Evolutionary conservation across 2,329 filamentous ascomycete genomes (phyloP).

Genomic region (Xylaria digitata): DNA sequence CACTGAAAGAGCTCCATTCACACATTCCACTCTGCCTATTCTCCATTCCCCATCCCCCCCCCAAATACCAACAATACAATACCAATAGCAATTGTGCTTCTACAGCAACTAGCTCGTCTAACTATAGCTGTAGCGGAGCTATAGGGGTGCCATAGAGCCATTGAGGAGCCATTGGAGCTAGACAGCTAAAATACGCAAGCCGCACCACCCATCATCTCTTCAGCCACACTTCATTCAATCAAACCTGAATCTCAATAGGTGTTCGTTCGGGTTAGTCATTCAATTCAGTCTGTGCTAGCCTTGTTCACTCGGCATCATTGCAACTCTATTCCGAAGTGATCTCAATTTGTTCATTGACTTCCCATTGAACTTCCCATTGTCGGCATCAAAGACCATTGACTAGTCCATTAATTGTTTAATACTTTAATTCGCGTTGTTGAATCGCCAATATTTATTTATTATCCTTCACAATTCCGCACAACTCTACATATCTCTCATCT

Average conservation of each 20-base stretch:
- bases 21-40: too few species aligned
- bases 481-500: neutral
- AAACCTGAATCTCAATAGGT: neutral
- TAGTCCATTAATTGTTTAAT: slow-evolving; percentile 15
- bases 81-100: neutral
- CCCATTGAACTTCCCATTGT: slow-evolving; percentile 5
- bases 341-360: neutral
- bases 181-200: neutral
- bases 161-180: too few species aligned
- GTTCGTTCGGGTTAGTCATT: slow-evolving; percentile 6
- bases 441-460: neutral
- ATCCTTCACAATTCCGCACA: neutral
- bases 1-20: neutral
- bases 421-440: slow-evolving; percentile 12
- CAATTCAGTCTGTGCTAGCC: neutral
- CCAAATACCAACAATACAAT: neutral
- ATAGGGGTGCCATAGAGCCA: too few species aligned
- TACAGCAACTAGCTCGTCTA: neutral
- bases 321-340: neutral
- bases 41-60: too few species aligned
- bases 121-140: too few species aligned
- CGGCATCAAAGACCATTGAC: neutral
- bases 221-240: slow-evolving; percentile 26
- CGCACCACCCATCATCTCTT: slow-evolving; percentile 10
- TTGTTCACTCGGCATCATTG: slow-evolving; percentile 1